Percentiles rank a stretch among this genome's conserved stretches.
Evolutionary conservation across 164 flowering plant species (phyloP).

Genomic region (Magnolia sinica): DNA sequence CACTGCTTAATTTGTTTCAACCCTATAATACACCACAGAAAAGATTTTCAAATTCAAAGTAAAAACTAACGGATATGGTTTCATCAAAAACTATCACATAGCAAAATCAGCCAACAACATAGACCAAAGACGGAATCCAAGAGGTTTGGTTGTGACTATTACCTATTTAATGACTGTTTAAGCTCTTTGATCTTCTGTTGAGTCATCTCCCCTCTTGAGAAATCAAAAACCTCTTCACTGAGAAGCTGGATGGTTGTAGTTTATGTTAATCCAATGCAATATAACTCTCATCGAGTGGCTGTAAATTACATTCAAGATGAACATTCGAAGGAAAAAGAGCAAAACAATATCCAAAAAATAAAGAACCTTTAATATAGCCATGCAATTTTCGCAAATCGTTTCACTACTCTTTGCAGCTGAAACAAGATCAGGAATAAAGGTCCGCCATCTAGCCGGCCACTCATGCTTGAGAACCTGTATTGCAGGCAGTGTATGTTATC

Average conservation of each 20-base stretch:
- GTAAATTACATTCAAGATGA: no score
- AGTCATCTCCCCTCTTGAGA: conserved; percentile 99
- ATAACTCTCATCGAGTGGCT: not conserved
- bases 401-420: conserved; percentile 96
- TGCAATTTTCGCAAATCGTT: conserved; percentile 98
- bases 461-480: conserved; percentile 92
- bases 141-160: conserved; percentile 3
- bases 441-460: conserved; percentile 95
- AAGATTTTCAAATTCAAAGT: not conserved
- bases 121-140: not conserved
- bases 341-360: not conserved
- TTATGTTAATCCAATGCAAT: not conserved
- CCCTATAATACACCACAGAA: not conserved
- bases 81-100: not conserved
- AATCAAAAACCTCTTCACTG: conserved; percentile 98
- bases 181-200: conserved; percentile 96
- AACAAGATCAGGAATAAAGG: conserved; percentile 94
- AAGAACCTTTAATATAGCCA: conserved; percentile 87
- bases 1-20: not conserved
- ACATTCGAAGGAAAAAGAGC: not conserved
- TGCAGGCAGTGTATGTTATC: conserved; percentile 7
- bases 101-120: no score
- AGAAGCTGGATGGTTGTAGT: conserved; percentile 54
- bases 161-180: conserved; percentile 94
- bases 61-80: not conserved